These are phyloP conservation scores for Diplodia corticola DNA, from an alignment of 2,329 filamentous ascomycete species.

Conservation along the genomic window DNA sequence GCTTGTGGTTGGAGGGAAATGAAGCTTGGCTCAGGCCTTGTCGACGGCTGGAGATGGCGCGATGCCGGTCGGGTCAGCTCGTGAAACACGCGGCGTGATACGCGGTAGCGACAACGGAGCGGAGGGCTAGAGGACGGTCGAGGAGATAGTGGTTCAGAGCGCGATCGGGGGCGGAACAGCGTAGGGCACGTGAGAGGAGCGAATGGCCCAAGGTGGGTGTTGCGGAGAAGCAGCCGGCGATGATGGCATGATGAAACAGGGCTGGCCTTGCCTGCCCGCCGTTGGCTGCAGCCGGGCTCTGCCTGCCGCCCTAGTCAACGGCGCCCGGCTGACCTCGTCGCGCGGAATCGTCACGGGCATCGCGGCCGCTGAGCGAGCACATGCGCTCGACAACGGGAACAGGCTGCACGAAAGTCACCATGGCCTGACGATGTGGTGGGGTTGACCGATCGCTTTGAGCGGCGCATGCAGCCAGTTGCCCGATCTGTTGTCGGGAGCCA, in stretches of 20 bases:
- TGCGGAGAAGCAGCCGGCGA: conserved; percentile 8
- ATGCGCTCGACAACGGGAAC: background rate
- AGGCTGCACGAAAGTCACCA: background rate
- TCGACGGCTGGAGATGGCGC: conserved; percentile 11
- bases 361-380: background rate
- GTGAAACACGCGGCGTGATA: conserved; percentile 7
- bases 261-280: too few relatives aligned
- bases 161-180: background rate
- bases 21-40: conserved; percentile 3
- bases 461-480: conserved; percentile 5
- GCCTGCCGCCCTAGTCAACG: background rate
- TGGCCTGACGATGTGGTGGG: background rate
- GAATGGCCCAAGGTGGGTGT: background rate
- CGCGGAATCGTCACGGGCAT: background rate
- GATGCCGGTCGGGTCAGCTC: conserved; percentile 6
- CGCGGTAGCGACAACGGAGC: background rate
- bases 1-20: conserved; percentile 15
- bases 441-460: background rate
- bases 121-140: background rate
- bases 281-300: background rate
- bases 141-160: background rate
- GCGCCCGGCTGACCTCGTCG: background rate
- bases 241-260: conserved; percentile 6
- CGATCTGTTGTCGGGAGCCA: background rate
- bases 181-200: background rate